A percentile compares a stretch with the other conserved stretches of the same genome.
Conservation (phyloP, 2,329 filamentous ascomycete species). For the Pseudocercospora macadamiae region DNA sequence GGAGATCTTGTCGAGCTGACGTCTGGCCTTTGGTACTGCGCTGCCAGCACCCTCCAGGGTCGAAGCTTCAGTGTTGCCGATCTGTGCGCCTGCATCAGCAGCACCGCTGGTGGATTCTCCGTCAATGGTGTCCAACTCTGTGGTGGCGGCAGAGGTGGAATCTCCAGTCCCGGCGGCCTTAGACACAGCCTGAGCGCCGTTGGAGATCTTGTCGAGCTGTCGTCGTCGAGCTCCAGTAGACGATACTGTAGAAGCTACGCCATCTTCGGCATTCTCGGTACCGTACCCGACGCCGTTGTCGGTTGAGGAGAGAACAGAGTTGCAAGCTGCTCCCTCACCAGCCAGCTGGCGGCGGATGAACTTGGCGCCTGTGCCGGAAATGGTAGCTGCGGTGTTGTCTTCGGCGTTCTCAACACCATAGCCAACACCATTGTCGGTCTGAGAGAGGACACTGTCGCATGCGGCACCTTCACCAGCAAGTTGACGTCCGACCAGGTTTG, state of each 20-base stretch:
- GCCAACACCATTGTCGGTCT: slow-evolving; percentile 29
- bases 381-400: slow-evolving; percentile 19
- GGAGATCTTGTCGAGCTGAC: slow-evolving; percentile 22
- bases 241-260: slow-evolving; percentile 21
- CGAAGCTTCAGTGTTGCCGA: slow-evolving; percentile 21
- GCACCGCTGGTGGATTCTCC: slow-evolving; percentile 23
- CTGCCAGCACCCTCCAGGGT: slow-evolving; percentile 24
- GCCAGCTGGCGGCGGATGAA: slow-evolving; percentile 27
- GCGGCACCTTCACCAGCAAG: slow-evolving; percentile 31
- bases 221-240: slow-evolving; percentile 16
- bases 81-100: slow-evolving; percentile 21
- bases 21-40: slow-evolving; percentile 9
- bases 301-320: slow-evolving; percentile 27
- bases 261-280: slow-evolving; percentile 30
- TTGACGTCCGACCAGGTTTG: too few relatives aligned
- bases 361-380: slow-evolving; percentile 1
- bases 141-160: slow-evolving; percentile 10
- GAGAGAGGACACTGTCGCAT: slow-evolving; percentile 24
- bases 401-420: slow-evolving; percentile 28
- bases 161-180: slow-evolving; percentile 17
- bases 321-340: slow-evolving; percentile 28
- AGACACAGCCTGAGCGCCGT: slow-evolving; percentile 21
- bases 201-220: slow-evolving; percentile 33
- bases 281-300: slow-evolving; percentile 31
- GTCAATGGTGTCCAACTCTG: slow-evolving; percentile 19